Percentiles rank a stretch among this genome's conserved stretches.
phyloP scores from a whole-genome alignment of 179 eudicot genomes.

The Silene vulgaris region DNA sequence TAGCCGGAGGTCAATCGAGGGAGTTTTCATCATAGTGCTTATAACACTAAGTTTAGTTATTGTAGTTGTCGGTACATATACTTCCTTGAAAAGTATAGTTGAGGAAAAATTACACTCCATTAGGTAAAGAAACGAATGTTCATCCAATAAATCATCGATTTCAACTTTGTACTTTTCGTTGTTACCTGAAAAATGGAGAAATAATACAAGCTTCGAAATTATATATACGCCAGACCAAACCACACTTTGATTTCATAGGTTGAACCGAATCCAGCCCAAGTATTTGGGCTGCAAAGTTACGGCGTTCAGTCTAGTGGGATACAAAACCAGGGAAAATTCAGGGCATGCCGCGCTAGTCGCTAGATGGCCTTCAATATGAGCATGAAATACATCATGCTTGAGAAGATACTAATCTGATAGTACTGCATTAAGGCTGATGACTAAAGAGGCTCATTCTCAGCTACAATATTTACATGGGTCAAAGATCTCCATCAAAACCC shows the following conservation, averaged over 20 bases:
- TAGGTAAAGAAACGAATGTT: background rate
- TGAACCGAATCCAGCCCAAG: background rate
- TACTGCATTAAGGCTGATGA: background rate
- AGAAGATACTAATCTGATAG: background rate
- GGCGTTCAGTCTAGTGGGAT: background rate
- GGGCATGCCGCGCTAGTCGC: background rate
- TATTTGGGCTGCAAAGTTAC: background rate
- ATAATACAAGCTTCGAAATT: too few species aligned
- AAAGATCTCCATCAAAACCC: slow-evolving; percentile 43
- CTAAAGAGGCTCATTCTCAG: background rate
- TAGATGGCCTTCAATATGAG: background rate
- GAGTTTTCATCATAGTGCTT: slow-evolving; percentile 18
- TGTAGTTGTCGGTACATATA: slow-evolving; percentile 27
- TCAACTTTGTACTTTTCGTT: background rate
- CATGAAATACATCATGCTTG: background rate
- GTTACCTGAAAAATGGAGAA: too few species aligned
- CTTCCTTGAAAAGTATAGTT: slow-evolving; percentile 25
- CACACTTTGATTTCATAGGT: too few species aligned
- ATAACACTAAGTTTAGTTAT: slow-evolving; percentile 19
- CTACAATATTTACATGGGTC: slow-evolving; percentile 12
- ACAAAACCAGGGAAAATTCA: background rate
- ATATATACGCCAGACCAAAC: too few species aligned
- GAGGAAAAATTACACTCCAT: slow-evolving; percentile 18
- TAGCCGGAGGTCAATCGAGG: slow-evolving; percentile 13
- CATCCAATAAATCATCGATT: background rate